phyloP scores from a whole-genome alignment of 768 basidiomycete species.

The Termitomyces sp. region DNA sequence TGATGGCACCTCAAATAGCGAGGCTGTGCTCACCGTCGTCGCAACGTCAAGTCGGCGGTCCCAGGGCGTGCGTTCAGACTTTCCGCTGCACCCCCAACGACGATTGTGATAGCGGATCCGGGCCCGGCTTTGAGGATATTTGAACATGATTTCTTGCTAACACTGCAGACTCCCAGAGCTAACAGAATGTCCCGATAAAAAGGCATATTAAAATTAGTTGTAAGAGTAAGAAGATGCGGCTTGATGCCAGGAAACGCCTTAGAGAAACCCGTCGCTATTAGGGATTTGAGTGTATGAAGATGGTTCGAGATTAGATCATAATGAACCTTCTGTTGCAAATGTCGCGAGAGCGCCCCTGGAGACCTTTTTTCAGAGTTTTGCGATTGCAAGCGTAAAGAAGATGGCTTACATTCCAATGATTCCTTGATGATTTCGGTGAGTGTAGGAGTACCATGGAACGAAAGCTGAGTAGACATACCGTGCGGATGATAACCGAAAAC shows the following conservation, averaged over 20 bases:
- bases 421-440: slow-evolving; percentile 36
- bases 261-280: slow-evolving; percentile 83
- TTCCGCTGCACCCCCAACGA: slow-evolving; percentile 95
- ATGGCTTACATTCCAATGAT: slow-evolving; percentile 88
- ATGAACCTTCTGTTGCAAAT: slow-evolving; percentile 87
- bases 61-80: slow-evolving; percentile 91
- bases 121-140: slow-evolving; percentile 72
- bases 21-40: slow-evolving; percentile 49
- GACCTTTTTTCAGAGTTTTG: neutral
- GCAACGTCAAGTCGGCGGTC: slow-evolving; percentile 86
- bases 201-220: slow-evolving; percentile 87
- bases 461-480: slow-evolving; percentile 41
- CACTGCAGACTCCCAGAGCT: slow-evolving; percentile 85
- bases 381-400: neutral
- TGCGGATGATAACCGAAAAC: slow-evolving; percentile 99
- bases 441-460: neutral
- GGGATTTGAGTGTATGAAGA: neutral
- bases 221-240: slow-evolving; percentile 88
- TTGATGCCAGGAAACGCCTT: slow-evolving; percentile 83
- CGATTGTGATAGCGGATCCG: slow-evolving; percentile 80
- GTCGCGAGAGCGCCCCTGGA: slow-evolving; percentile 88
- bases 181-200: slow-evolving; percentile 91
- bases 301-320: slow-evolving; percentile 1
- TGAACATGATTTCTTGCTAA: slow-evolving; percentile 84
- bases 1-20: neutral